phyloP scores from a whole-genome alignment of 768 basidiomycete genomes.

The Thelephora aurantiotincta region DNA sequence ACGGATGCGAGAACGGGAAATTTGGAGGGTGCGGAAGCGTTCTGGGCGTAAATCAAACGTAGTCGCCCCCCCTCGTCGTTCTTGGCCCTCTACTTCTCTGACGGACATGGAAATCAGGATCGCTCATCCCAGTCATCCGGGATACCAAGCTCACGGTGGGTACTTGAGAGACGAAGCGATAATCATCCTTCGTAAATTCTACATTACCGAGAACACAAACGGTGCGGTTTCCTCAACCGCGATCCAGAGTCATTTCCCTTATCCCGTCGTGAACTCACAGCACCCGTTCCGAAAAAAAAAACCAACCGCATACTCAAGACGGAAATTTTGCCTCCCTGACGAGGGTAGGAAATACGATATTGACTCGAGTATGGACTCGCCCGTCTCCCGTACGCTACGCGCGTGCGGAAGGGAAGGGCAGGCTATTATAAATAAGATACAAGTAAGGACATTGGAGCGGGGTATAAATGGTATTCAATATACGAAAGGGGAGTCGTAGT shows the following conservation, averaged over 20 bases:
- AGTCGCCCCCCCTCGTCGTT: conserved; percentile 10
- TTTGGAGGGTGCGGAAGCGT: conserved; percentile 98
- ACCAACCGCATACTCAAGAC: conserved; percentile 75
- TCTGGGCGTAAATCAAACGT: conserved; percentile 72
- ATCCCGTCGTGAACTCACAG: conserved; percentile 26
- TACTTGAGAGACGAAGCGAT: conserved; percentile 39
- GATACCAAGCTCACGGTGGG: conserved; percentile 54
- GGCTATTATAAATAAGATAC: no score
- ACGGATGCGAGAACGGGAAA: conserved; percentile 89
- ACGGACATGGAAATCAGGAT: conserved; percentile 27
- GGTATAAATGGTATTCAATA: no score
- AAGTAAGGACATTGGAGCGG: no score
- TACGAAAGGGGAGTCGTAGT: no score
- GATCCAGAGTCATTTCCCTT: conserved; percentile 1
- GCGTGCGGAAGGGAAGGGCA: no score
- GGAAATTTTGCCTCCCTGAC: conserved; percentile 32
- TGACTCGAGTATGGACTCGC: no score
- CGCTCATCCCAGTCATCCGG: conserved; percentile 55
- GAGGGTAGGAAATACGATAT: no score
- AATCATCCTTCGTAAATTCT: conserved; percentile 44
- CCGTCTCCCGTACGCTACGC: no score
- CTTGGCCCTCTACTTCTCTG: not conserved
- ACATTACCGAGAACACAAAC: conserved; percentile 83
- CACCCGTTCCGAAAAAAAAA: conserved; percentile 84
- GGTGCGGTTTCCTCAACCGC: conserved; percentile 33